A percentile compares a stretch with the other conserved stretches of the same genome.
phyloP scores from a whole-genome alignment of 768 basidiomycete genomes.

The Boletus barrowsii region DNA sequence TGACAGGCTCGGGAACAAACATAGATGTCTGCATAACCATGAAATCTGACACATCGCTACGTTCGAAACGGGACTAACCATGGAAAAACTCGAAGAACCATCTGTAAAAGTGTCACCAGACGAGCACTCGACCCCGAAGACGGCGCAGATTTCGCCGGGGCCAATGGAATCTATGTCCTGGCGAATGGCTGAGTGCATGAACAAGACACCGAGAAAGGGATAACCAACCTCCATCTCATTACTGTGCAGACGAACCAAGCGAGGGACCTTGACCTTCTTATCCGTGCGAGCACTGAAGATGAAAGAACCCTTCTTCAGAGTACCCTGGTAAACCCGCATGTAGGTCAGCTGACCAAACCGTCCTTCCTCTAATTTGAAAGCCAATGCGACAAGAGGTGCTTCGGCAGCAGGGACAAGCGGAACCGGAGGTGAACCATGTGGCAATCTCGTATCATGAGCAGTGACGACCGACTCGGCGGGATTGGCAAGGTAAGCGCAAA shows the following conservation, averaged over 20 bases:
- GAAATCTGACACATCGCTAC: not conserved
- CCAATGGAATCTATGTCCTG: constrained; percentile 92
- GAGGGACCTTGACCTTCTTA: constrained; percentile 95
- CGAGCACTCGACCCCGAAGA: constrained; percentile 98
- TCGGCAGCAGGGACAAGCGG: constrained; percentile 78
- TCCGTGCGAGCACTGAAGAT: constrained; percentile 94
- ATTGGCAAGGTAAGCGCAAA: constrained; percentile 91
- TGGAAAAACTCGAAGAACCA: constrained; percentile 83
- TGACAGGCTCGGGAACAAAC: constrained; percentile 98
- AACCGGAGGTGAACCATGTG: constrained; percentile 63
- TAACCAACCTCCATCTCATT: constrained; percentile 93
- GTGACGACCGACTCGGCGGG: constrained; percentile 75
- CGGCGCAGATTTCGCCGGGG: constrained; percentile 98
- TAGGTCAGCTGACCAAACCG: constrained; percentile 97
- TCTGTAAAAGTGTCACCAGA: constrained; percentile 98
- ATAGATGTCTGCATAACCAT: constrained; percentile 73
- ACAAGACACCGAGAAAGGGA: not conserved
- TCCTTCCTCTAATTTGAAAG: constrained; percentile 98
- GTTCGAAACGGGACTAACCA: constrained; percentile 53
- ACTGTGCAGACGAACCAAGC: constrained; percentile 96
- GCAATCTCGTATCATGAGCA: constrained; percentile 79
- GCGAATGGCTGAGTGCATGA: not conserved
- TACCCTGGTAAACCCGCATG: constrained; percentile 97
- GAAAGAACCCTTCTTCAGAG: constrained; percentile 75
- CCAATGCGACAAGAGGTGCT: constrained; percentile 88